Conservation (phyloP, 805 yeast genomes). For the Ogataea methanolica region DNA sequence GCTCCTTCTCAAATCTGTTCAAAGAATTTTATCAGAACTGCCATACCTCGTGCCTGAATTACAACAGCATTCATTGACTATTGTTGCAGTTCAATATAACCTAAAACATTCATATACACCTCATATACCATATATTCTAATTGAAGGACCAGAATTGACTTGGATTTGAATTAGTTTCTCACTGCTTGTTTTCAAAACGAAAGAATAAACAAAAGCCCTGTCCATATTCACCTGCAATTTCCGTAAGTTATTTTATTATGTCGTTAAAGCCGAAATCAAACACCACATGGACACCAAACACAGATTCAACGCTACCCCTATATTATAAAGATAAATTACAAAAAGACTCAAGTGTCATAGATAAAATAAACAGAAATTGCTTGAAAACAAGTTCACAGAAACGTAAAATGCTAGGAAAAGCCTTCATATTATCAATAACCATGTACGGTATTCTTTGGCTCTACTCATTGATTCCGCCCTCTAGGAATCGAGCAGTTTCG, state of each 20-base stretch:
- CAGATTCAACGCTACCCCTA: constrained; percentile 36
- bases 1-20: too few relatives aligned
- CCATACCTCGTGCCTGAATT: too few relatives aligned
- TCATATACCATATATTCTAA: too few relatives aligned
- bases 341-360: constrained; percentile 12
- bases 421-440: constrained; percentile 34
- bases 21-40: too few relatives aligned
- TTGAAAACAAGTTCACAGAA: constrained; percentile 14
- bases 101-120: too few relatives aligned
- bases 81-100: too few relatives aligned
- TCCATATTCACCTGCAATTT: too few relatives aligned
- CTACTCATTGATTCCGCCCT: constrained; percentile 11
- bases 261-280: constrained; percentile 12
- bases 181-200: neutral
- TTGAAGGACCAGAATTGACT: too few relatives aligned
- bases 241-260: constrained; percentile 1
- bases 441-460: constrained; percentile 38
- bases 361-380: constrained; percentile 9
- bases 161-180: too few relatives aligned
- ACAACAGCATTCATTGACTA: too few relatives aligned
- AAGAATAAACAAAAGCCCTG: neutral
- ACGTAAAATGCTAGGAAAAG: constrained; percentile 38
- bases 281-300: constrained; percentile 19
- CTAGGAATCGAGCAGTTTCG: constrained; percentile 2
- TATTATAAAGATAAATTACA: constrained; percentile 49